phyloP scores from a whole-genome alignment of 2,329 filamentous ascomycete genomes.

The Penicillium polonicum region DNA sequence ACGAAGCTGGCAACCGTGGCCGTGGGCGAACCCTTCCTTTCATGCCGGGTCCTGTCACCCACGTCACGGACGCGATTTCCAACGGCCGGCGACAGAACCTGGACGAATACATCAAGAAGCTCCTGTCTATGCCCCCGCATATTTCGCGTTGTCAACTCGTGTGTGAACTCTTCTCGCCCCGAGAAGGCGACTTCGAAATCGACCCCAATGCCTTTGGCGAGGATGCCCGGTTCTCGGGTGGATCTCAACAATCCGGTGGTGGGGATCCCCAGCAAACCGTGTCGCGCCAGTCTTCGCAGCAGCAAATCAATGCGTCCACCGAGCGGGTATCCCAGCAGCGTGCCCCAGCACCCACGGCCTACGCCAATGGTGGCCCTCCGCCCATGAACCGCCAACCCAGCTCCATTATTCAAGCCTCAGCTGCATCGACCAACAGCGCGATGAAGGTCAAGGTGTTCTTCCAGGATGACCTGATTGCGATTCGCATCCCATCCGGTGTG shows the following conservation, averaged over 20 bases:
- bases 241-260: constrained; percentile 65
- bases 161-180: constrained; percentile 84
- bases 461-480: constrained; percentile 86
- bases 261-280: constrained; percentile 60
- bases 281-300: constrained; percentile 65
- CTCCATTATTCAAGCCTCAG: constrained; percentile 51
- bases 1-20: constrained; percentile 84
- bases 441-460: constrained; percentile 97
- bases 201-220: constrained; percentile 65
- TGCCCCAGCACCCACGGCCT: constrained; percentile 34
- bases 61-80: constrained; percentile 96
- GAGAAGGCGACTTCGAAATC: constrained; percentile 90
- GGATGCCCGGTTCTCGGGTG: constrained; percentile 72
- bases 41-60: constrained; percentile 97
- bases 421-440: constrained; percentile 46
- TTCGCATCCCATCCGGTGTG: constrained; percentile 81
- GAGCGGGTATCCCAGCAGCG: constrained; percentile 44
- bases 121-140: constrained; percentile 77
- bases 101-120: constrained; percentile 91
- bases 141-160: constrained; percentile 83
- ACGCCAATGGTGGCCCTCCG: constrained; percentile 40
- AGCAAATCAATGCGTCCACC: constrained; percentile 57
- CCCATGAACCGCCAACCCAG: constrained; percentile 51
- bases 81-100: constrained; percentile 89
- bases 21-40: constrained; percentile 83